Evolutionary conservation across 2,329 filamentous ascomycete genomes (phyloP).

Genomic region (Aspergillus vadensis): DNA sequence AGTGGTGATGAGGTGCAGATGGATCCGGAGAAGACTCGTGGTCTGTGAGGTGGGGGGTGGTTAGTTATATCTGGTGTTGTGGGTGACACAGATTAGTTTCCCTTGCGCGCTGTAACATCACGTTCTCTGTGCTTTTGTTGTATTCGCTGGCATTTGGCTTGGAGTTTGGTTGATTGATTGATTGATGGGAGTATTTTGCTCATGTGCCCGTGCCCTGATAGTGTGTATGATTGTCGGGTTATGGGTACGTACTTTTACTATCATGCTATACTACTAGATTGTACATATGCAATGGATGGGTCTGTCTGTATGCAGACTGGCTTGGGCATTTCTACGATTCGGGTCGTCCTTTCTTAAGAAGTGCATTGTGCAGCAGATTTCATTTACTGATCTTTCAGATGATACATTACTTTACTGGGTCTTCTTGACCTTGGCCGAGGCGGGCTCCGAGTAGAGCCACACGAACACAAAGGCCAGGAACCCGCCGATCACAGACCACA

Average conservation of each 20-base stretch:
- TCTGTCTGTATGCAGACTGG: background rate
- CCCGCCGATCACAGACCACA: conserved; percentile 78
- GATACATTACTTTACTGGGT: conserved; percentile 44
- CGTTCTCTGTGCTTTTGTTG: background rate
- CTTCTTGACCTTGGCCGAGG: conserved; percentile 49
- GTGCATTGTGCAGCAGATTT: background rate
- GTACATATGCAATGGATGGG: conserved; percentile 3
- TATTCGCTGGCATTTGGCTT: conserved; percentile 2
- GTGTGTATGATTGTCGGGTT: background rate
- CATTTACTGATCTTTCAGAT: conserved; percentile 20
- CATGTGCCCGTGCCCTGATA: background rate
- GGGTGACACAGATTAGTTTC: background rate
- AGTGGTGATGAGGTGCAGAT: conserved; percentile 65
- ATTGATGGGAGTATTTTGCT: background rate
- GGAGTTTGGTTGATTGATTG: conserved; percentile 3
- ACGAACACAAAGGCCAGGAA: conserved; percentile 83
- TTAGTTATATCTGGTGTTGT: background rate
- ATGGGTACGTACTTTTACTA: background rate
- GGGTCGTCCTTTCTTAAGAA: background rate
- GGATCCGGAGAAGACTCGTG: conserved; percentile 52
- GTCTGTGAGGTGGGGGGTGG: conserved; percentile 34
- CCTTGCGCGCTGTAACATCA: background rate
- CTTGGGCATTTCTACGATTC: conserved; percentile 2
- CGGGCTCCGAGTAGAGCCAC: conserved; percentile 78
- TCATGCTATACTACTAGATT: background rate